Evolutionary conservation across 768 basidiomycete species (phyloP), one percentile per base, ranked within the genome.

Genomic region (Imleria badia): DNA sequence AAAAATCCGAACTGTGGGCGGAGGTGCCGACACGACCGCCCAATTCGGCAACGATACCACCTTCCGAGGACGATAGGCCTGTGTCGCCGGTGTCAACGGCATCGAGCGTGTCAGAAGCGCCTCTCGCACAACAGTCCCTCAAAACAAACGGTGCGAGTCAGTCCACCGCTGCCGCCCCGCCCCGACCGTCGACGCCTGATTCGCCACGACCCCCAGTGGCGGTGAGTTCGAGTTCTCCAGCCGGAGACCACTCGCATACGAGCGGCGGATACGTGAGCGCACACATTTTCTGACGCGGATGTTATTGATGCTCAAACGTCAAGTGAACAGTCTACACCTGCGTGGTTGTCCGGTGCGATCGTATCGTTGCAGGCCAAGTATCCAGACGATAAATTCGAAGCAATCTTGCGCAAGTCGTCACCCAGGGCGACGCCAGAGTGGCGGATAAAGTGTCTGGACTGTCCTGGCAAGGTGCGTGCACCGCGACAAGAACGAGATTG

Each of bases 361-460:
- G 78, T 80, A 45, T 76, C 74, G 2, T 82, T 94, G 78, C 84
- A 87, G 63, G 70, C 74, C 10, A 82, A 78, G 71, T 95, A 91
- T 66, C 85, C 87, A 2, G 81, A 90, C 57, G 95, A 98, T 70
- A 82, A 70, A 55, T 95, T 98, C 61, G 88, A 91, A 60, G 82
- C 89, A 17, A 83, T 90, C 31, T 73, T 84, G 33, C 80, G 83
- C 30, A 87, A 83, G 64, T 73, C 79, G 8, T 76, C 76, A 30
- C 75, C 80, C 41, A 77, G 74, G 13, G 78, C 76, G n/a, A 70
- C 76, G 22, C 80, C 83, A 6, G 94, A 96, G 70, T 98, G 95
- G 94, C 82, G 92, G 17, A 81, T 96, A 66, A 94, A 89, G 70
- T 97, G 94, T 69, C 66, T 85, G 60, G 94, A 97, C 69, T 95